Evolutionary conservation across 768 basidiomycete genomes (phyloP), one percentile per base, ranked within the genome.

Genomic region (Naganishia vaughanmartiniae): DNA sequence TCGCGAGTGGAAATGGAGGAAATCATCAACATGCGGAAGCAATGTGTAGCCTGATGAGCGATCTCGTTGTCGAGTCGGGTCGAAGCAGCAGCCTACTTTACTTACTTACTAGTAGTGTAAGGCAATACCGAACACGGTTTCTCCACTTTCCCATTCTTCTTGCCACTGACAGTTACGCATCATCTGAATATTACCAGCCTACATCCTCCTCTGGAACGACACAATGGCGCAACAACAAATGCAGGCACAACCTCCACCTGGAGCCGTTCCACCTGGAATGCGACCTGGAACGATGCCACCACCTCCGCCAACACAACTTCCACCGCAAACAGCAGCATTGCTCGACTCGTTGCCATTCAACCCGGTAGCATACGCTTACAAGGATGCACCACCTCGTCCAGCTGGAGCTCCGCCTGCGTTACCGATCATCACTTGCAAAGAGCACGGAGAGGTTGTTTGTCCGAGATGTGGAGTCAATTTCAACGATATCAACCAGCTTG

Each of bases 391-490:
- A 4, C 69, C 73, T 0, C 71, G 72, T 14, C 67, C 78, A 26
- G 74, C 73, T 0, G 67, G 73, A 26, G 70, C 75, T 26, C 69
- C 65, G 15, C 69, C 65, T 26, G 67, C 73, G 17, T 76, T 76
- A n/a, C 77, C 77, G 0, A 79, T 83, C 24, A 88, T 86, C 0
- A 83, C 89, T 45, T 95, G 92, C 80, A 82, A 81, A 10, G 76
- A 80, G 28, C 92, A 94, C 83, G 84, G 85, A 72, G 83, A 85
- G 58, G 90, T 91, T 79, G 88, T 88, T 78, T 93, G 92, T 81
- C 83, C 85, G 60, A 84, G 85, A 39, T 93, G 92, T 79, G 84
- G 84, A 68, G 76, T 89, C 2, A 91, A 96, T 82, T 93, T 89
- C 81, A 81, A 85, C 57, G 83, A 82, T 65, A 83, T 93, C 66